These are phyloP conservation scores for Lepiota venenata DNA, from an alignment of 768 basidiomycete species.

Conservation along the genomic window DNA sequence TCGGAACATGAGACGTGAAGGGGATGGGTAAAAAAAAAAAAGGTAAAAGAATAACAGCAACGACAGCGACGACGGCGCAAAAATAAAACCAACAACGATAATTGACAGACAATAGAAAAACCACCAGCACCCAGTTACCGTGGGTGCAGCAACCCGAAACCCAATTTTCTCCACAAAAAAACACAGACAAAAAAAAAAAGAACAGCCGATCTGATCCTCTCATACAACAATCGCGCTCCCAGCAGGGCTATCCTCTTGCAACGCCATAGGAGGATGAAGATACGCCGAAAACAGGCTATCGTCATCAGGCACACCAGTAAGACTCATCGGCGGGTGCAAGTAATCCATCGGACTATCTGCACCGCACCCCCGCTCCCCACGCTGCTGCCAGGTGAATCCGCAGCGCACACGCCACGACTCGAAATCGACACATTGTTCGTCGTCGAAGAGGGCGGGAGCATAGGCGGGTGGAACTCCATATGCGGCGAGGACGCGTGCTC, in stretches of 20 bases:
- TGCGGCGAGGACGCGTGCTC: slow-evolving; percentile 38
- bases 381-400: neutral
- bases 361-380: slow-evolving; percentile 8
- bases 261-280: slow-evolving; percentile 43
- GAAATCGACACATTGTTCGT: neutral
- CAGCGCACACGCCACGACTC: neutral
- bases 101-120: slow-evolving; percentile 8
- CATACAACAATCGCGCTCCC: slow-evolving; percentile 21
- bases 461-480: slow-evolving; percentile 37
- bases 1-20: neutral
- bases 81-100: slow-evolving; percentile 1
- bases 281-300: slow-evolving; percentile 53
- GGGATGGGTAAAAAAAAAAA: neutral
- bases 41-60: slow-evolving; percentile 2
- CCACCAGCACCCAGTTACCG: neutral
- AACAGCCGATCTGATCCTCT: slow-evolving; percentile 16
- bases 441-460: slow-evolving; percentile 42
- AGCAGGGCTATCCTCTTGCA: slow-evolving; percentile 30
- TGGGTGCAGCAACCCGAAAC: neutral
- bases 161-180: neutral
- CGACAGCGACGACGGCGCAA: slow-evolving; percentile 7
- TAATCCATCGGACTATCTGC: slow-evolving; percentile 74
- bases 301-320: slow-evolving; percentile 46
- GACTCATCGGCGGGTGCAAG: slow-evolving; percentile 54
- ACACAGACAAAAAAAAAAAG: neutral